Evolutionary conservation across 1,284 basidiomycete species (phyloP).

Genomic region (Leccinum proliferum): DNA sequence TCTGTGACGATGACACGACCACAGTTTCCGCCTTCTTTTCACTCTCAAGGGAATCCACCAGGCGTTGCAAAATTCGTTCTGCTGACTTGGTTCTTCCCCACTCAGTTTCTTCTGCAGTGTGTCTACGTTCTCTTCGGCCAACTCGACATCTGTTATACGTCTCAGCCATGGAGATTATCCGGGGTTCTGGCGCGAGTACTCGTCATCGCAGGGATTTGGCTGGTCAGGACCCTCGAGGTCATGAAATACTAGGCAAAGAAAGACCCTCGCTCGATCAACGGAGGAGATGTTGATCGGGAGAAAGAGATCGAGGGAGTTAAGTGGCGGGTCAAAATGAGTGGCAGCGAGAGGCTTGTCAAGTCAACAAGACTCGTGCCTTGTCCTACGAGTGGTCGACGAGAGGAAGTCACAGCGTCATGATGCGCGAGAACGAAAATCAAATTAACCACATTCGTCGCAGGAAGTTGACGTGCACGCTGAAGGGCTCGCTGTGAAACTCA

Average conservation of each 20-base stretch:
- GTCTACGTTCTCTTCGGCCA: slow-evolving; percentile 60
- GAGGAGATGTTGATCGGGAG: slow-evolving; percentile 70
- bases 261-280: slow-evolving; percentile 63
- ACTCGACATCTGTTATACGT: slow-evolving; percentile 43
- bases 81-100: slow-evolving; percentile 66
- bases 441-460: slow-evolving; percentile 78
- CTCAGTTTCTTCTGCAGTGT: slow-evolving; percentile 53
- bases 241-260: slow-evolving; percentile 76
- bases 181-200: slow-evolving; percentile 41
- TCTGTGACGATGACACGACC: slow-evolving; percentile 18
- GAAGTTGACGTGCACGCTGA: slow-evolving; percentile 54
- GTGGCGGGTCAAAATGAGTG: slow-evolving; percentile 66
- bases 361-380: slow-evolving; percentile 4
- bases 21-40: slow-evolving; percentile 43
- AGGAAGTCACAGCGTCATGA: slow-evolving; percentile 53
- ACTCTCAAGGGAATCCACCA: slow-evolving; percentile 43
- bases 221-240: slow-evolving; percentile 60
- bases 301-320: slow-evolving; percentile 81
- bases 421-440: slow-evolving; percentile 58
- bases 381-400: background rate
- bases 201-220: slow-evolving; percentile 64
- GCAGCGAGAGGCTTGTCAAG: slow-evolving; percentile 54
- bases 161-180: slow-evolving; percentile 54
- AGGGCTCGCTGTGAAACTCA: slow-evolving; percentile 7
- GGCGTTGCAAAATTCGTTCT: slow-evolving; percentile 57